A percentile compares a stretch with the other conserved stretches of the same genome.
Conservation (phyloP, 1,284 basidiomycete species). For the Phylloporus sp. region DNA sequence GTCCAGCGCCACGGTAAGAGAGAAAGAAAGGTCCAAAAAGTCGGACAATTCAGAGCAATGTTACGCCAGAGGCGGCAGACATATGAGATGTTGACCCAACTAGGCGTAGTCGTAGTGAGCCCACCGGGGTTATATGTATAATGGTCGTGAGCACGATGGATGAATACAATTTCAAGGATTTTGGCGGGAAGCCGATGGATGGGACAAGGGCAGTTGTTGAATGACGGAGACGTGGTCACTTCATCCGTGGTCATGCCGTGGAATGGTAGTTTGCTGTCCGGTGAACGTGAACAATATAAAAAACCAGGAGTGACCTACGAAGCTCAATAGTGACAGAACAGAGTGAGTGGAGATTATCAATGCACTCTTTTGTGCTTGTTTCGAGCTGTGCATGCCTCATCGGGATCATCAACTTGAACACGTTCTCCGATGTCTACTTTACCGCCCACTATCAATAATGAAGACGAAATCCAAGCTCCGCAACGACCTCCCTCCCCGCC, state of each 20-base stretch:
- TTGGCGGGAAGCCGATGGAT: slow-evolving; percentile 29
- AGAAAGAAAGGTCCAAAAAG: slow-evolving; percentile 19
- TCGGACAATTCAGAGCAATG: not conserved
- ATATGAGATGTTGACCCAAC: slow-evolving; percentile 32
- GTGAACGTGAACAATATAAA: no score
- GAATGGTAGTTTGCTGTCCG: no score
- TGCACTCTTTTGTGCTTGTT: no score
- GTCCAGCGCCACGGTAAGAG: slow-evolving; percentile 29
- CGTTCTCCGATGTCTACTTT: slow-evolving; percentile 28
- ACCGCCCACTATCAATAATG: slow-evolving; percentile 31
- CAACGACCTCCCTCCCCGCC: slow-evolving; percentile 76
- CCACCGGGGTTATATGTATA: not conserved
- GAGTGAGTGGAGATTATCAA: no score
- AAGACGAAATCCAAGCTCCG: slow-evolving; percentile 62
- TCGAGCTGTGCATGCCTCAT: no score
- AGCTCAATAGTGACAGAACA: no score
- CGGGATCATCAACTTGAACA: no score
- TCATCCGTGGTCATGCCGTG: no score
- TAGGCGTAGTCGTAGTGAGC: not conserved
- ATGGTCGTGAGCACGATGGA: slow-evolving; percentile 13
- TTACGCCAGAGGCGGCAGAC: slow-evolving; percentile 17
- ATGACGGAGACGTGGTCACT: no score
- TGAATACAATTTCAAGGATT: slow-evolving; percentile 23
- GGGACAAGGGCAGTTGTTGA: slow-evolving; percentile 10
- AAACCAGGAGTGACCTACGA: no score